Evolutionary conservation across 306 rosid species (phyloP).

Genomic region (Cicer cuneatum): DNA sequence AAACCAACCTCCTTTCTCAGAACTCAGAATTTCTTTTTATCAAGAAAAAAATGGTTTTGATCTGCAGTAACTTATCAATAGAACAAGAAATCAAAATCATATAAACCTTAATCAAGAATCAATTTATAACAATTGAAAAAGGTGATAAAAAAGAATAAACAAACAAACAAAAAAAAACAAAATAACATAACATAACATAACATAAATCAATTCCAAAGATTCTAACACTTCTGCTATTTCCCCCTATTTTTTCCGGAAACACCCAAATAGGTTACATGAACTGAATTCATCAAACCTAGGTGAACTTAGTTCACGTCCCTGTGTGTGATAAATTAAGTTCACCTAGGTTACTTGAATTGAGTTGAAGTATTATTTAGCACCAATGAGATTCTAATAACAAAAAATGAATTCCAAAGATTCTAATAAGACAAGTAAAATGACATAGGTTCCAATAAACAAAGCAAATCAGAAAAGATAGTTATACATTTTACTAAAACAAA

Average conservation of each 20-base stretch:
- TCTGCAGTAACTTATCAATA: slow-evolving; percentile 17
- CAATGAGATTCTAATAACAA: too few relatives aligned
- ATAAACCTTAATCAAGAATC: not conserved
- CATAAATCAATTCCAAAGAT: slow-evolving; percentile 11
- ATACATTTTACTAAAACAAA: not conserved
- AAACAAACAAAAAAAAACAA: too few relatives aligned
- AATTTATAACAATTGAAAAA: slow-evolving; percentile 1
- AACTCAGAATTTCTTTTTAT: slow-evolving; percentile 23
- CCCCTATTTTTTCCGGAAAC: too few relatives aligned
- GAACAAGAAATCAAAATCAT: slow-evolving; percentile 42
- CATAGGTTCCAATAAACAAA: slow-evolving; percentile 39
- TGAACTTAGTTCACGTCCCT: too few relatives aligned
- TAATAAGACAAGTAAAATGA: not conserved
- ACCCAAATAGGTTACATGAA: too few relatives aligned
- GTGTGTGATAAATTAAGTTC: too few relatives aligned
- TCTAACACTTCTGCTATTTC: not conserved
- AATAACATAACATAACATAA: too few relatives aligned
- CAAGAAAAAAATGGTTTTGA: not conserved
- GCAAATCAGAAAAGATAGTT: not conserved
- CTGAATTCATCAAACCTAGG: too few relatives aligned
- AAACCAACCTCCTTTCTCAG: slow-evolving; percentile 21
- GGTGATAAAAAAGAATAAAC: not conserved
- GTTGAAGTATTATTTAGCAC: too few relatives aligned
- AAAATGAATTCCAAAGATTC: slow-evolving; percentile 2
- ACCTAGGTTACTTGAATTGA: too few relatives aligned